Conservation (phyloP, 1,284 basidiomycete species). For the Ceratobasidium sp. region DNA sequence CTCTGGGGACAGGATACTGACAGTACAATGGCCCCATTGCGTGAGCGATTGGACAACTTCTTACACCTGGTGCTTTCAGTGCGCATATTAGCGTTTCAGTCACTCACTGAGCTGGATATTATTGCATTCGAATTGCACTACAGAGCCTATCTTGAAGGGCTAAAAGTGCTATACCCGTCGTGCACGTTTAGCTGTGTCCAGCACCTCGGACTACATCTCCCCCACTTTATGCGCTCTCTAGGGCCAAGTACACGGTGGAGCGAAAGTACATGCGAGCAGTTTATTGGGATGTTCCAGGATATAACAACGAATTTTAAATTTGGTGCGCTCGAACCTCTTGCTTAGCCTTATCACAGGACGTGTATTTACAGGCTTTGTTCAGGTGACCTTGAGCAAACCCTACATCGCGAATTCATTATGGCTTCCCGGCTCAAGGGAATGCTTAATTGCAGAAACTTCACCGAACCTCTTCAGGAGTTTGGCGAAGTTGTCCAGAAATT, state of each 20-base stretch:
- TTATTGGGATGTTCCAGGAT: constrained; percentile 36
- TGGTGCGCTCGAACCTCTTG: constrained; percentile 2
- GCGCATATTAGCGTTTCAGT: constrained; percentile 6
- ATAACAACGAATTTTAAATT: constrained; percentile 22
- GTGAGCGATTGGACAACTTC: constrained; percentile 14
- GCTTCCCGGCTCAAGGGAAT: neutral
- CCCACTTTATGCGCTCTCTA: constrained; percentile 8
- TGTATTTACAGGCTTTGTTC: neutral
- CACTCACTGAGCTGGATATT: neutral
- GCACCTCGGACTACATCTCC: constrained; percentile 37
- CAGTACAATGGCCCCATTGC: neutral
- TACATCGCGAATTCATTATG: constrained; percentile 16
- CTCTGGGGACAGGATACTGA: constrained; percentile 31
- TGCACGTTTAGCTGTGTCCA: neutral
- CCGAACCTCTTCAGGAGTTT: neutral
- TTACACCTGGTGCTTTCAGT: constrained; percentile 28
- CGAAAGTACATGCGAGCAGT: constrained; percentile 34
- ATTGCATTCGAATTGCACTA: constrained; percentile 6
- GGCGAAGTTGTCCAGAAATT: neutral
- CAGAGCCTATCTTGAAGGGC: neutral
- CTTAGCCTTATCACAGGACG: neutral
- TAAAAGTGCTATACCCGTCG: constrained; percentile 27
- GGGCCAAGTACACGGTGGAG: constrained; percentile 25
- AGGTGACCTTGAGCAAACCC: constrained; percentile 23
- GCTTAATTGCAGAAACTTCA: neutral